phyloP scores from a whole-genome alignment of 306 rosid species.

The Vigna unguiculata region DNA sequence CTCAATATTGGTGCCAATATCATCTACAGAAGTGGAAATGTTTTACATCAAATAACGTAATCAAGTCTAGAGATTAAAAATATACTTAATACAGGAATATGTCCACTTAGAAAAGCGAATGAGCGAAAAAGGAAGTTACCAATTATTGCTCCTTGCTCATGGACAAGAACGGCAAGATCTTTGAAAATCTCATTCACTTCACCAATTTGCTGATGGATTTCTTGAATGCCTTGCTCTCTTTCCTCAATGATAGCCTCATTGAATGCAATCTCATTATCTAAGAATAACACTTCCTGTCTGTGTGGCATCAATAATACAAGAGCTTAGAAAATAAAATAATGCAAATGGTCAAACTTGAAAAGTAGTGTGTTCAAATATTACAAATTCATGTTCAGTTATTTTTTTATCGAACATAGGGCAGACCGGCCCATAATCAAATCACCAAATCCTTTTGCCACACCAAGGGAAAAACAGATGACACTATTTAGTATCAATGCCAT shows the following conservation, averaged over 20 bases:
- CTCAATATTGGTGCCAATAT: constrained; percentile 84
- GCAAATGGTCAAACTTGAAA: constrained; percentile 27
- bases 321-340: constrained; percentile 33
- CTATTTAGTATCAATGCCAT: constrained; percentile 25
- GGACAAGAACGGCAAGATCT: constrained; percentile 95
- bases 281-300: constrained; percentile 89
- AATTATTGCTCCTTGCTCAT: constrained; percentile 92
- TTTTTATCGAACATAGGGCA: constrained; percentile 26
- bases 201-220: constrained; percentile 94
- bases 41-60: constrained; percentile 43
- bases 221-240: constrained; percentile 98
- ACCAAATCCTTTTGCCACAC: not conserved
- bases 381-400: constrained; percentile 19
- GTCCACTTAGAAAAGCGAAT: constrained; percentile 1
- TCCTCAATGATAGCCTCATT: constrained; percentile 98
- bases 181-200: constrained; percentile 96
- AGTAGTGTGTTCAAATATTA: constrained; percentile 28
- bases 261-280: constrained; percentile 89
- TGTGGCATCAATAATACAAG: constrained; percentile 52
- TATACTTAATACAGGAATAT: constrained; percentile 4
- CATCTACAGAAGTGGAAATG: constrained; percentile 62
- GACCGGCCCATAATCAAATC: constrained; percentile 7
- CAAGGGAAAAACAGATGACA: not conserved
- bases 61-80: constrained; percentile 15
- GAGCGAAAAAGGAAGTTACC: constrained; percentile 52